Conservation (phyloP, 768 basidiomycete species). For the Tricholoma hemisulphureum region DNA sequence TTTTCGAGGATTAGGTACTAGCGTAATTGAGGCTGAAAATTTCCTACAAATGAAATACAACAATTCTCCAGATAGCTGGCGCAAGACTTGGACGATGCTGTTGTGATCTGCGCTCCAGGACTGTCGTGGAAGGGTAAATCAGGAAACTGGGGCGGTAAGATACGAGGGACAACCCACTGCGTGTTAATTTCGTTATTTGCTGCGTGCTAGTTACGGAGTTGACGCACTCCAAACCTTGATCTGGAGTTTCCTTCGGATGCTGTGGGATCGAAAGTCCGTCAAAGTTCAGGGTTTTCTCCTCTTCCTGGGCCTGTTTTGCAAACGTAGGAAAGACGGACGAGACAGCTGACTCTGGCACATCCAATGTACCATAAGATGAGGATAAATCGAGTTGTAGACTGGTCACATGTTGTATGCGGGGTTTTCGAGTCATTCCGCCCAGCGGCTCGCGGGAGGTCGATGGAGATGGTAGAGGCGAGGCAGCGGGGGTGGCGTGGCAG, state of each 20-base stretch:
- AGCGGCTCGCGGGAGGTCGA: slow-evolving; percentile 22
- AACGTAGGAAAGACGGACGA: slow-evolving; percentile 37
- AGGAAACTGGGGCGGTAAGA: neutral
- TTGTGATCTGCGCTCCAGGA: slow-evolving; percentile 18
- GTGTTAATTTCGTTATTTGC: neutral
- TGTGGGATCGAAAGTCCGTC: slow-evolving; percentile 7
- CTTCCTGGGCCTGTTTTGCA: slow-evolving; percentile 18
- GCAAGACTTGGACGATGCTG: slow-evolving; percentile 34
- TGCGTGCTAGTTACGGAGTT: neutral
- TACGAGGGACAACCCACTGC: neutral
- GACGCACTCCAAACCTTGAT: too few species aligned
- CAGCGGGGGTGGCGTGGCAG: slow-evolving; percentile 8
- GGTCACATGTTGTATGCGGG: too few species aligned
- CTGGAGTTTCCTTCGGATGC: slow-evolving; percentile 4
- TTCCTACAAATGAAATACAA: slow-evolving; percentile 59
- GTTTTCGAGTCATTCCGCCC: too few species aligned
- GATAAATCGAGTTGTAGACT: slow-evolving; percentile 8
- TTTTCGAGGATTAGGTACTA: slow-evolving; percentile 12
- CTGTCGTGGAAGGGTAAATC: neutral
- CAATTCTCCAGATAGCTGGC: slow-evolving; percentile 48
- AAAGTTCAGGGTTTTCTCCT: slow-evolving; percentile 5
- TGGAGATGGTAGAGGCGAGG: slow-evolving; percentile 11
- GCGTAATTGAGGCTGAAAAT: neutral
- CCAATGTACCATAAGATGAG: slow-evolving; percentile 4
- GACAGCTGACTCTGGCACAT: slow-evolving; percentile 22